Evolutionary conservation across 2,329 filamentous ascomycete genomes (phyloP), one percentile per base, ranked within the genome.

Genomic region (Aspergillus fructus): DNA sequence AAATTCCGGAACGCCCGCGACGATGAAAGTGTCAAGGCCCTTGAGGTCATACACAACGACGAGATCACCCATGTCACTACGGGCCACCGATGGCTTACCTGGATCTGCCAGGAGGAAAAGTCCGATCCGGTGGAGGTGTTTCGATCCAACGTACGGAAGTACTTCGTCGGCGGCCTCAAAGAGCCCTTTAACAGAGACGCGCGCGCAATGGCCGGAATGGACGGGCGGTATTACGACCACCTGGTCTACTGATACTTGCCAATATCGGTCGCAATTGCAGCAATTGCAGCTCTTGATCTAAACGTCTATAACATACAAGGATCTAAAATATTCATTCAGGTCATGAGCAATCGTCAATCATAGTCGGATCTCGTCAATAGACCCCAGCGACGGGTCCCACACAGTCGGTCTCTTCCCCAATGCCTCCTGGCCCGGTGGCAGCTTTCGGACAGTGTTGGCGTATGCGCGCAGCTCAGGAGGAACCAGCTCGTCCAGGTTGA

Each of bases 21-120:
- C 42, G 41, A 37, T 8, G 76, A 80, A 47, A 80, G 77, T 49
- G 77, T 79, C 13, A 68, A 74, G 9, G 66, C 68, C 3, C 59
- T 80, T 53, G 74, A 74, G 37, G 66, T 79, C 21, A 80, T 80
- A 33, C 78, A 80, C 51, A 79, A 78, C 49, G 78, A 80, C 45
- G 78, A 80, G 61, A 79, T 80, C 42, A 80, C 78, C 0, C 78
- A 80, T 59, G 78, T 80, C 19, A 80, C 78, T 0, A 79, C 78
- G 4, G 78, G 78, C 4, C 77, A 80, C 57, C 65, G 78, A 34
- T 80, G 78, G 78, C 56, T 80, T 40, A 76, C 70, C 2, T 80
- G 78, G 78, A 79, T 80, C 21, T 80, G 78, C 49, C 67, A 72
- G 30, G 73, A 79, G 46, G 78, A 80, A 63, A 72, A 68, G 12